Conservation (phyloP, 2,329 filamentous ascomycete species). For the Macroventuria anomochaeta region DNA sequence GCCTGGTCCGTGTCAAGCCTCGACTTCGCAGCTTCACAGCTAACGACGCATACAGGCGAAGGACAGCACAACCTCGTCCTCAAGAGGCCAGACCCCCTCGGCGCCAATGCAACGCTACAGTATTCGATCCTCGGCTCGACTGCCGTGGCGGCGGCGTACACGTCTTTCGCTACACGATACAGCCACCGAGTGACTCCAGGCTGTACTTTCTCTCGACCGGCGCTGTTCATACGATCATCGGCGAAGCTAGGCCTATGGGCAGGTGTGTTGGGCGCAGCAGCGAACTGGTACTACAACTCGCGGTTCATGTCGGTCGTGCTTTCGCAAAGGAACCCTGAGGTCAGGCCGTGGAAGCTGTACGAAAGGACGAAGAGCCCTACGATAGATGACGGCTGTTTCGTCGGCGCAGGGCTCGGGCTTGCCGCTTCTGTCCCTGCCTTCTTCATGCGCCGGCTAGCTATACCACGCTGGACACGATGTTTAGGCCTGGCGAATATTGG, state of each 20-base stretch:
- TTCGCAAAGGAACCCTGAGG: slow-evolving; percentile 14
- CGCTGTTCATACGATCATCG: slow-evolving; percentile 33
- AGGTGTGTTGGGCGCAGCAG: slow-evolving; percentile 27
- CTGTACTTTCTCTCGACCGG: slow-evolving; percentile 17
- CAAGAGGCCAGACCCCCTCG: slow-evolving; percentile 34
- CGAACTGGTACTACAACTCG: slow-evolving; percentile 37
- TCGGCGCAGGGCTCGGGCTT: slow-evolving; percentile 34
- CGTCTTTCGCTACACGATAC: slow-evolving; percentile 28
- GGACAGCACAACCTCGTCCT: slow-evolving; percentile 36
- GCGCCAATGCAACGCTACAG: slow-evolving; percentile 39
- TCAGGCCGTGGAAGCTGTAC: slow-evolving; percentile 32
- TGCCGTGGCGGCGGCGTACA: slow-evolving; percentile 34
- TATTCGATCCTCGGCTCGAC: slow-evolving; percentile 36
- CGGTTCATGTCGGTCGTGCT: slow-evolving; percentile 25
- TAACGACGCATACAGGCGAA: slow-evolving; percentile 30
- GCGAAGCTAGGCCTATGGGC: slow-evolving; percentile 31
- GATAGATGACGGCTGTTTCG: slow-evolving; percentile 36
- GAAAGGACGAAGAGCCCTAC: slow-evolving; percentile 32
- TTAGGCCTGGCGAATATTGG: slow-evolving; percentile 36
- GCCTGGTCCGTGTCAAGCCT: slow-evolving; percentile 28
- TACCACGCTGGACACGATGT: slow-evolving; percentile 33
- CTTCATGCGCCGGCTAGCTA: slow-evolving; percentile 27
- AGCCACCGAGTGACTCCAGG: slow-evolving; percentile 20
- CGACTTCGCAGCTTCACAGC: not conserved
- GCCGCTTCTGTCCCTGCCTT: slow-evolving; percentile 30